Percentiles rank a stretch among this genome's conserved stretches.
Conservation (phyloP, 2,329 filamentous ascomycete genomes). For the Ophiocordyceps robertsii region DNA sequence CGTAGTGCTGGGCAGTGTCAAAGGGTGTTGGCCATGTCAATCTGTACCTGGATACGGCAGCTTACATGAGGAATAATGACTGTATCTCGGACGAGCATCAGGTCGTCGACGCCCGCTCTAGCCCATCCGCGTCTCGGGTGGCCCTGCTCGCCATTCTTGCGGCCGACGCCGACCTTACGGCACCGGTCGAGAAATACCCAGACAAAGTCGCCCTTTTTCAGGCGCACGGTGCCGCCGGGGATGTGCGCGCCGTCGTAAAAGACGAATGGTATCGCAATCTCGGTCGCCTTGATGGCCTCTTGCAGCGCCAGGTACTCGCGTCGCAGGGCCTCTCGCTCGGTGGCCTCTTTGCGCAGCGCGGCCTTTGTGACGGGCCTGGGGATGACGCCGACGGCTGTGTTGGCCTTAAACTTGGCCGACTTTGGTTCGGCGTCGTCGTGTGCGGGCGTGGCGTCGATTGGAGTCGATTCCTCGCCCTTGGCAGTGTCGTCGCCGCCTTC, state of each 20-base stretch:
- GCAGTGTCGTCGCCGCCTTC: neutral
- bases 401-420: constrained; percentile 42
- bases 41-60: constrained; percentile 9
- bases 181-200: constrained; percentile 92
- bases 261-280: constrained; percentile 85
- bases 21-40: neutral
- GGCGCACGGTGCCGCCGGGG: constrained; percentile 67
- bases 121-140: constrained; percentile 74
- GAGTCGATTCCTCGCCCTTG: neutral
- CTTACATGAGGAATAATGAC: constrained; percentile 89
- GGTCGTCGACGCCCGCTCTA: constrained; percentile 82
- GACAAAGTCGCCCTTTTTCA: constrained; percentile 86
- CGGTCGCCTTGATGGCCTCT: constrained; percentile 75
- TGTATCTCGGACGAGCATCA: constrained; percentile 83
- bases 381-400: constrained; percentile 44
- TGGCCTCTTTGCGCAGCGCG: constrained; percentile 65
- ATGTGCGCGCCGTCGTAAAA: constrained; percentile 94
- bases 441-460: neutral
- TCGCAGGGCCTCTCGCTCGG: constrained; percentile 63
- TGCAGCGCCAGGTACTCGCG: constrained; percentile 75
- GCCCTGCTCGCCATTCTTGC: constrained; percentile 57
- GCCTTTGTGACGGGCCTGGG: constrained; percentile 61
- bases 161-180: constrained; percentile 75
- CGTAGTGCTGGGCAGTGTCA: constrained; percentile 59
- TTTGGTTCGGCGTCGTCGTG: neutral